Percentiles rank a stretch among this genome's conserved stretches.
Conservation (phyloP, 371 early-diverging fungal species). For the Zychaea mexicana region DNA sequence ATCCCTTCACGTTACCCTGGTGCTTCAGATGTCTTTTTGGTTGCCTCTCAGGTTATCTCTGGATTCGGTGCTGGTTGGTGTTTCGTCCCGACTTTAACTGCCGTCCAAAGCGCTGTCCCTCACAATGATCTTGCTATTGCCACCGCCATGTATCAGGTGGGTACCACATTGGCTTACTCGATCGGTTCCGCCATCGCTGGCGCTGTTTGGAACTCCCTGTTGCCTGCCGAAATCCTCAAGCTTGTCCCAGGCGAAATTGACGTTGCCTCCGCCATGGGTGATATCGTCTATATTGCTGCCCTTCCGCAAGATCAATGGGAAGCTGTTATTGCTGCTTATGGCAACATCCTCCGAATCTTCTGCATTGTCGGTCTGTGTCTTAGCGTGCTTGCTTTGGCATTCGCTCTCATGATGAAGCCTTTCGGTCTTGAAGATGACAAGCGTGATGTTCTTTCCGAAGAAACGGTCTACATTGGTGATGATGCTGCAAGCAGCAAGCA, state of each 20-base stretch:
- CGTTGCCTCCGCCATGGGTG: slow-evolving; percentile 10
- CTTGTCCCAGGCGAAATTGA: slow-evolving; percentile 42
- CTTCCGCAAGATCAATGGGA: slow-evolving; percentile 23
- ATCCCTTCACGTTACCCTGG: slow-evolving; percentile 46
- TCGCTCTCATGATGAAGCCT: slow-evolving; percentile 13
- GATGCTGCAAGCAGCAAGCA: neutral
- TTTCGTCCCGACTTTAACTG: slow-evolving; percentile 27
- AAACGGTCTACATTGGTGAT: slow-evolving; percentile 6
- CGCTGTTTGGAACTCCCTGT: slow-evolving; percentile 46
- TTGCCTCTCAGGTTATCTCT: slow-evolving; percentile 44
- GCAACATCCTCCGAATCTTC: slow-evolving; percentile 34
- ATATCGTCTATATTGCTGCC: slow-evolving; percentile 14
- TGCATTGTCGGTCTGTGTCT: slow-evolving; percentile 34
- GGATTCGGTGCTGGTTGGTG: slow-evolving; percentile 50
- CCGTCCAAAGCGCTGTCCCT: slow-evolving; percentile 30
- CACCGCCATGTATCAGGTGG: slow-evolving; percentile 42
- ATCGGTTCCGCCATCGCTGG: slow-evolving; percentile 50
- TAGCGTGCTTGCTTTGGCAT: slow-evolving; percentile 16
- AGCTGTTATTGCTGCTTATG: slow-evolving; percentile 20
- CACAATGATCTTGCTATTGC: slow-evolving; percentile 39
- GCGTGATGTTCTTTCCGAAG: slow-evolving; percentile 7
- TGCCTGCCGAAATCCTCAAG: slow-evolving; percentile 33
- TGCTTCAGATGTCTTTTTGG: slow-evolving; percentile 42
- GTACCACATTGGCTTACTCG: slow-evolving; percentile 37
- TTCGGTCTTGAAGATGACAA: slow-evolving; percentile 21